Evolutionary conservation across 164 flowering plant species (phyloP).

Genomic region (Euptelea pleiosperma): DNA sequence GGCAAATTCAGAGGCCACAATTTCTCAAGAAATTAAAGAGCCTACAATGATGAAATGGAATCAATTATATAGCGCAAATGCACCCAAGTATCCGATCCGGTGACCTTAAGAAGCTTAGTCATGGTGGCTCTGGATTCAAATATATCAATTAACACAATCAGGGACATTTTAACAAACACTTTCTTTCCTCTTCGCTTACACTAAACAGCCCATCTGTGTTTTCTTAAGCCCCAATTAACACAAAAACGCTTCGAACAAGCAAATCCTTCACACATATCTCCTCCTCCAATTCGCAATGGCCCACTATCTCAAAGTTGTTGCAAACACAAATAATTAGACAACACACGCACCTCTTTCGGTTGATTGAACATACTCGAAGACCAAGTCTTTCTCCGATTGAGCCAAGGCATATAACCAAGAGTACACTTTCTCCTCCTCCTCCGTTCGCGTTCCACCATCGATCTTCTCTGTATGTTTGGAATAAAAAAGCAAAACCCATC

Average conservation of each 20-base stretch:
- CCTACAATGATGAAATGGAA: too few relatives aligned
- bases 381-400: slow-evolving; percentile 43
- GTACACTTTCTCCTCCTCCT: slow-evolving; percentile 62
- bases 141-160: background rate
- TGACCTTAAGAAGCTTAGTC: too few relatives aligned
- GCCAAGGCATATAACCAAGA: slow-evolving; percentile 67
- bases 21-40: too few relatives aligned
- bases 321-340: background rate
- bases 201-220: background rate
- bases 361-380: slow-evolving; percentile 63
- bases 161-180: background rate
- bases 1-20: too few relatives aligned
- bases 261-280: background rate
- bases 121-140: too few relatives aligned
- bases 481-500: slow-evolving; percentile 4
- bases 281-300: background rate
- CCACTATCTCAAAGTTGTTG: background rate
- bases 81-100: too few relatives aligned
- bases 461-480: slow-evolving; percentile 29
- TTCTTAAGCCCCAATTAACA: background rate
- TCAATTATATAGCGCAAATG: too few relatives aligned
- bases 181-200: background rate
- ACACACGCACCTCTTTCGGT: slow-evolving; percentile 65
- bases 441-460: slow-evolving; percentile 48
- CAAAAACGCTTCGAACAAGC: background rate